phyloP scores from a whole-genome alignment of 805 yeast genomes.

The Isabelozyma pseudorhagii region DNA sequence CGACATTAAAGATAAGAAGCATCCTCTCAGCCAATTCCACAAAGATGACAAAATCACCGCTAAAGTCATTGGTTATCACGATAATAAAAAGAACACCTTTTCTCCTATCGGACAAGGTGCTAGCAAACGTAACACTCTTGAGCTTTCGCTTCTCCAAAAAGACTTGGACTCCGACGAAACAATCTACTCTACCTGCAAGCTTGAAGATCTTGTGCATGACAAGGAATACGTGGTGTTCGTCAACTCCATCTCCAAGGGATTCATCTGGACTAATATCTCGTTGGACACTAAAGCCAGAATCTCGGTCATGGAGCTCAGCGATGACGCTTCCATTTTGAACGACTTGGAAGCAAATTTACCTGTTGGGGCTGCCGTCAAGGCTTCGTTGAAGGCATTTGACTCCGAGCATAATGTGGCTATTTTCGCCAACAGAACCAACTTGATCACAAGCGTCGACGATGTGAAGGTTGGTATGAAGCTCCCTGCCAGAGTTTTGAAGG shows the following conservation, averaged over 20 bases:
- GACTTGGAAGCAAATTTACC: slow-evolving; percentile 60
- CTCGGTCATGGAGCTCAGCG: slow-evolving; percentile 60
- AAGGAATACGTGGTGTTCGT: slow-evolving; percentile 57
- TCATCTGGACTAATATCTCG: slow-evolving; percentile 65
- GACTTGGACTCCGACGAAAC: slow-evolving; percentile 26
- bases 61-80: slow-evolving; percentile 74
- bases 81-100: slow-evolving; percentile 64
- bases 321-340: slow-evolving; percentile 46
- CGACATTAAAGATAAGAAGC: slow-evolving; percentile 54
- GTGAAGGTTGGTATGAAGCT: slow-evolving; percentile 51
- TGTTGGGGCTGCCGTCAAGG: slow-evolving; percentile 66
- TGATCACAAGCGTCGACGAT: slow-evolving; percentile 43
- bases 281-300: slow-evolving; percentile 68
- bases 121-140: slow-evolving; percentile 55
- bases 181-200: slow-evolving; percentile 24
- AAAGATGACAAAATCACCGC: slow-evolving; percentile 58
- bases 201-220: slow-evolving; percentile 48
- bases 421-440: slow-evolving; percentile 48
- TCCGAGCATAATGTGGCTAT: slow-evolving; percentile 47
- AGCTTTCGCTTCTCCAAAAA: slow-evolving; percentile 55
- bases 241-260: slow-evolving; percentile 59
- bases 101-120: slow-evolving; percentile 59
- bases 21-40: slow-evolving; percentile 59
- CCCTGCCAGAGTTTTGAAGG: slow-evolving; percentile 62
- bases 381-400: slow-evolving; percentile 53